phyloP scores from a whole-genome alignment of 148 eudicot species.

The Chenopodium formosanum region DNA sequence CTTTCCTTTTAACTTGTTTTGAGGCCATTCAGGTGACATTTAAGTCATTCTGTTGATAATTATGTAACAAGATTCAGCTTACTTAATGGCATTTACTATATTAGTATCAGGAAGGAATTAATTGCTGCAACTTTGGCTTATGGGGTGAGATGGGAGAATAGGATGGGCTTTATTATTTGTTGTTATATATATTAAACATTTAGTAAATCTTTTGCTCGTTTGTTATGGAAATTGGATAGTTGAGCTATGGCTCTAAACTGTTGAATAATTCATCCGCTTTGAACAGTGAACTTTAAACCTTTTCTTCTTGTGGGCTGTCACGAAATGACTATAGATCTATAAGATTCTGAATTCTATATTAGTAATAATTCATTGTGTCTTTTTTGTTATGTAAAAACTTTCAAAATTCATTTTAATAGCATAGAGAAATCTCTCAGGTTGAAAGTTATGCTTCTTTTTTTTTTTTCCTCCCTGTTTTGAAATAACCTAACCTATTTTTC shows the following conservation, averaged over 20 bases:
- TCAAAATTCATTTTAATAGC: background rate
- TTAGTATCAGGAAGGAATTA: background rate
- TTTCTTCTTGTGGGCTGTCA: background rate
- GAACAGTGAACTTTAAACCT: background rate
- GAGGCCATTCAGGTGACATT: background rate
- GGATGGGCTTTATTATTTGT: background rate
- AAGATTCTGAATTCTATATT: background rate
- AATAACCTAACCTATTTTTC: background rate
- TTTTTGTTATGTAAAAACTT: background rate
- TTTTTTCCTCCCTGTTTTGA: background rate
- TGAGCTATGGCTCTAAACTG: background rate
- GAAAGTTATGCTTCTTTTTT: background rate
- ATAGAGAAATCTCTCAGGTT: background rate
- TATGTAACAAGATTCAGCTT: background rate
- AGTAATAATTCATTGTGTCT: too few relatives aligned
- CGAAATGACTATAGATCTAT: background rate
- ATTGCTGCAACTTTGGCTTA: background rate
- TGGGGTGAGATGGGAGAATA: background rate
- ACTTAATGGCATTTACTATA: background rate
- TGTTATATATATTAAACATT: background rate
- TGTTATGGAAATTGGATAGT: background rate
- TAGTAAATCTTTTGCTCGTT: background rate
- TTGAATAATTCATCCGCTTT: background rate
- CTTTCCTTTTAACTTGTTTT: background rate
- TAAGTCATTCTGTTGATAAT: background rate